Percentiles rank a stretch among this genome's conserved stretches.
phyloP scores from a whole-genome alignment of 176 grass and related monocot genomes.

The Puccinellia tenuiflora region DNA sequence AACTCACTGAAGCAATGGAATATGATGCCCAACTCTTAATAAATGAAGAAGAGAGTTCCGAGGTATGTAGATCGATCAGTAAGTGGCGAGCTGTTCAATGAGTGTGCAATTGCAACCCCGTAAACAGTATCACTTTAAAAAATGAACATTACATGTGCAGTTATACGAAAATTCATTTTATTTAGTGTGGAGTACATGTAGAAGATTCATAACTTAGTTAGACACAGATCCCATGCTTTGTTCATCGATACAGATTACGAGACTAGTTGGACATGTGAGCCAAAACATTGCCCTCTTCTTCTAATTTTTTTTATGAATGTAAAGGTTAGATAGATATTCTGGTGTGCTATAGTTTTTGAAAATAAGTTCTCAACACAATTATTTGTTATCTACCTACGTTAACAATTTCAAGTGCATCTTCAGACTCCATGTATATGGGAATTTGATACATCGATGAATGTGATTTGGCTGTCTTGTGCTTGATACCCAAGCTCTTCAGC shows the following conservation, averaged over 20 bases:
- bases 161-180: not conserved
- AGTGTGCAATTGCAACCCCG: not conserved
- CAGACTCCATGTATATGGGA: not conserved
- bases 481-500: not conserved
- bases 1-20: constrained; percentile 58
- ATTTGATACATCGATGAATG: not conserved
- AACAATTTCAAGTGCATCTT: not conserved
- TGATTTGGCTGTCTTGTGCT: not conserved
- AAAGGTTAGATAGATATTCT: not conserved
- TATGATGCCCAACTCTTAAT: constrained; percentile 44
- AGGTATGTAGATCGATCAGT: constrained; percentile 43
- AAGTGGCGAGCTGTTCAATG: not conserved
- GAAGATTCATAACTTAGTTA: too few relatives aligned
- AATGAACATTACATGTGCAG: not conserved
- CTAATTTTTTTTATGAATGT: constrained; percentile 4
- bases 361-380: not conserved
- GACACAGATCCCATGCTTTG: not conserved
- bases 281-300: not conserved
- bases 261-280: not conserved
- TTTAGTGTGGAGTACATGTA: not conserved
- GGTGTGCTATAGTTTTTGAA: not conserved
- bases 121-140: not conserved
- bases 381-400: not conserved
- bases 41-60: constrained; percentile 35
- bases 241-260: not conserved